phyloP scores from a whole-genome alignment of 2,329 filamentous ascomycete genomes.

The Nemania bipapillata region DNA sequence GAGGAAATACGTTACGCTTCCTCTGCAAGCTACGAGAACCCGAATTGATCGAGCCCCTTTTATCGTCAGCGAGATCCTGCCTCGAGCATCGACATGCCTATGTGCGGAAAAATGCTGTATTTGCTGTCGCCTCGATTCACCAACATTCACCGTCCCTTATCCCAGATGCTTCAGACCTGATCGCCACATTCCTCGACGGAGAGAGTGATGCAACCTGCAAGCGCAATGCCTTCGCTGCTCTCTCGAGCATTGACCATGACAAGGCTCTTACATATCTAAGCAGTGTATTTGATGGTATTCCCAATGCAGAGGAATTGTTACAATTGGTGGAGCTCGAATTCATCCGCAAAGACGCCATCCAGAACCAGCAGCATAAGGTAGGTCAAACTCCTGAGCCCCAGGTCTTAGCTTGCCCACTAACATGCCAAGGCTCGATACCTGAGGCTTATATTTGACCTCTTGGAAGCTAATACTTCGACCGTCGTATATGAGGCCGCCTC shows the following conservation, averaged over 20 bases:
- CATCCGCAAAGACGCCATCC: slow-evolving; percentile 95
- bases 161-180: slow-evolving; percentile 92
- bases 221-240: slow-evolving; percentile 93
- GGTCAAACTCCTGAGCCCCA: slow-evolving; percentile 39
- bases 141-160: slow-evolving; percentile 91
- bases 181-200: slow-evolving; percentile 86
- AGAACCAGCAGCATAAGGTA: slow-evolving; percentile 94
- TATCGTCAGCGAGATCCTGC: slow-evolving; percentile 90
- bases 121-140: slow-evolving; percentile 91
- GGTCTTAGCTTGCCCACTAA: slow-evolving; percentile 6
- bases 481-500: slow-evolving; percentile 98
- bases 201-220: slow-evolving; percentile 97
- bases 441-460: slow-evolving; percentile 92
- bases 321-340: slow-evolving; percentile 96
- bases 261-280: slow-evolving; percentile 89
- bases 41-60: slow-evolving; percentile 93
- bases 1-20: slow-evolving; percentile 97
- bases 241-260: slow-evolving; percentile 91
- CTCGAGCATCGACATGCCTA: slow-evolving; percentile 97
- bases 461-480: slow-evolving; percentile 91
- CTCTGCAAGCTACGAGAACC: slow-evolving; percentile 95
- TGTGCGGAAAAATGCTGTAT: slow-evolving; percentile 97
- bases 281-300: slow-evolving; percentile 89
- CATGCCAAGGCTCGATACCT: slow-evolving; percentile 80
- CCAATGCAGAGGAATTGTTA: slow-evolving; percentile 91